A percentile compares a stretch with the other conserved stretches of the same genome.
phyloP scores from a whole-genome alignment of 1,284 basidiomycete species.

The Laetiporus sulphureus region DNA sequence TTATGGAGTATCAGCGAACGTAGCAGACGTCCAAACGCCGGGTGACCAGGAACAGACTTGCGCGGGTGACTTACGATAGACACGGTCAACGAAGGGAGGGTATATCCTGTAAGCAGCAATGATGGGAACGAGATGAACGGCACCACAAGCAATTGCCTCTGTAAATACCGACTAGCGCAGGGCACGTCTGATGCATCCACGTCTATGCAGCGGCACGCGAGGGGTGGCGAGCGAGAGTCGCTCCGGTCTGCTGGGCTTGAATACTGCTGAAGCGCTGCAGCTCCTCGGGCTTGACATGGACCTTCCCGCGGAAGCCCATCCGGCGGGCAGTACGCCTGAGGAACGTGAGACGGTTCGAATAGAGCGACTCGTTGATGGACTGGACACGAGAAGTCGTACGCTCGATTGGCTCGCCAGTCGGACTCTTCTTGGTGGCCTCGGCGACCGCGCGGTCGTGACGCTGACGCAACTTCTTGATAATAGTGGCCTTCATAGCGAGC shows the following conservation, averaged over 20 bases:
- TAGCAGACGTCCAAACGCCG: no score
- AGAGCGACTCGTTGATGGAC: constrained; percentile 90
- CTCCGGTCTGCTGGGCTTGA: constrained; percentile 73
- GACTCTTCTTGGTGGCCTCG: constrained; percentile 29
- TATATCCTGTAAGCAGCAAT: no score
- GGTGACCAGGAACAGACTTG: no score
- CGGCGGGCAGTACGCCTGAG: constrained; percentile 80
- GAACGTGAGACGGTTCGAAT: constrained; percentile 90
- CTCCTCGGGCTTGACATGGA: constrained; percentile 78
- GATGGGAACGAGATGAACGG: no score
- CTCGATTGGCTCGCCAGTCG: constrained; percentile 67
- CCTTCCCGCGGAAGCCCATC: constrained; percentile 79
- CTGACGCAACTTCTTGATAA: constrained; percentile 78
- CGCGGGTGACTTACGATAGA: no score
- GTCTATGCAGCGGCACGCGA: constrained; percentile 44
- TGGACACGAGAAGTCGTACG: constrained; percentile 86
- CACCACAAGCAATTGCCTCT: no score
- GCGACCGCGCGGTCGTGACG: constrained; percentile 50
- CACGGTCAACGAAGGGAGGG: no score
- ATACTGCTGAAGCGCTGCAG: constrained; percentile 80
- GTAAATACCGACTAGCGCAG: no score
- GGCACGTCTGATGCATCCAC: no score
- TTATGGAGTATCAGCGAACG: no score
- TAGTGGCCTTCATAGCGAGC: constrained; percentile 90
- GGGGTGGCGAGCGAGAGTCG: constrained; percentile 72